Percentiles rank a stretch among this genome's conserved stretches.
Evolutionary conservation across 768 basidiomycete genomes (phyloP).

Genomic region (Cystofilobasidium macerans): DNA sequence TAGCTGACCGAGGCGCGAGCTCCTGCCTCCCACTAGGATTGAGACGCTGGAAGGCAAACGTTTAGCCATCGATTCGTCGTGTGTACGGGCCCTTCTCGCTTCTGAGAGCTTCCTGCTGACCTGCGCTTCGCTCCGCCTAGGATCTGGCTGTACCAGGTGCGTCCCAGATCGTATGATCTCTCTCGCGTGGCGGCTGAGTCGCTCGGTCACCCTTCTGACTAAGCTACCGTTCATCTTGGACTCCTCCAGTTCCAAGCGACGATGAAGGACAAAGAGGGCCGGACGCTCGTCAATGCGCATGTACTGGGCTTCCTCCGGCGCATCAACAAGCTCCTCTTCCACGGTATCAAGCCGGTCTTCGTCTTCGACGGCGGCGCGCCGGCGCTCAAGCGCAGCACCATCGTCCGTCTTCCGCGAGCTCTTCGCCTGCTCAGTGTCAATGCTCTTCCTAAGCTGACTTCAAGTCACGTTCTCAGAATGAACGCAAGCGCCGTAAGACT

Average conservation of each 20-base stretch:
- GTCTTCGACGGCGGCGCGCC: conserved; percentile 98
- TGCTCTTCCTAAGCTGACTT: background rate
- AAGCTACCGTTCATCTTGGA: background rate
- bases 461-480: conserved; percentile 54
- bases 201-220: background rate
- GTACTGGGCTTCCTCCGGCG: conserved; percentile 64
- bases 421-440: background rate
- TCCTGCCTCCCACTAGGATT: conserved; percentile 46
- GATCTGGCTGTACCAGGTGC: conserved; percentile 90
- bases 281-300: conserved; percentile 80
- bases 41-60: conserved; percentile 91
- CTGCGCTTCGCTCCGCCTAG: background rate
- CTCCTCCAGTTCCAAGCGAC: conserved; percentile 76
- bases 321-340: conserved; percentile 87
- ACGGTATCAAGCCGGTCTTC: conserved; percentile 96
- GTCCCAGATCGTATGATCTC: too few relatives aligned
- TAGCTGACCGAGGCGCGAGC: background rate
- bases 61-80: conserved; percentile 91
- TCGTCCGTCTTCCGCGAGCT: conserved; percentile 47
- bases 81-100: background rate
- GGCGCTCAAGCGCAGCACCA: conserved; percentile 70
- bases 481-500: conserved; percentile 77
- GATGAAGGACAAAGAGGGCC: conserved; percentile 94
- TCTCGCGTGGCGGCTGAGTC: background rate
- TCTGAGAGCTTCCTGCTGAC: background rate